Base-by-base conservation (phyloP, 2,329 filamentous ascomycete species). In the Pseudocercospora vitis region DNA sequence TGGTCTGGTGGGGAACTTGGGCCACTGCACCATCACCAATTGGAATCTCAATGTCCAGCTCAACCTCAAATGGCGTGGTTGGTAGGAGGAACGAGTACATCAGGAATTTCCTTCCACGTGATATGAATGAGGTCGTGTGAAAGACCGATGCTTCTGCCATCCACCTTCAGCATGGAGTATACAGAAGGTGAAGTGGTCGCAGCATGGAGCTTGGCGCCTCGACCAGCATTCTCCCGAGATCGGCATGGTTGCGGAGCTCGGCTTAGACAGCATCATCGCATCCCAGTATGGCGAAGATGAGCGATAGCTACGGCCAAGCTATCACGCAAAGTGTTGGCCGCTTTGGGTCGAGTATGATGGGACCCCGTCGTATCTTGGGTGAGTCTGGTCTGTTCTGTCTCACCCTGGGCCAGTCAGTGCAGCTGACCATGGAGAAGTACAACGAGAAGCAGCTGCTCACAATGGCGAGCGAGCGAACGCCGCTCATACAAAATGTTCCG, bases 401-500 rank as follows among this genome's bases (percentile, higher is more conserved):
- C 11, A 37, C 8, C 12, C 16, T 29, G 21, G 29, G 16, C 11
- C 7, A 35, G 12, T 21, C 23, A 28, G 16, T 12, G 28, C 11
- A 50, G 50, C 55, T 60, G 55, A 58, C 37, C 11, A 62, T 60
- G 60, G 52, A 60, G 47, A 54, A 55, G 47, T 48, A 58, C 52
- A 18, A 23, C 33, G 56, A 59, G 57, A 67, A 53, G 59, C 42
- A 29, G 33, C 23, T 31, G 3, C 35, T 39, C 44, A 52, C 19
- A 8, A 77, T 76, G 74, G 65, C 73, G 65, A 69, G 75, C 68
- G 86, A 89, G 74, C 76, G 75, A 52, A 87, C 85, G 47, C 86
- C 87, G 53, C 78, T 90, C 63, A 79, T 89, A 57, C 78, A 83
- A 63, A 84, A 81, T 48, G 81, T 88, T 55, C 78, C 68, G 14